Evolutionary conservation across 352 stramenopile genomes (phyloP), one percentile per base, ranked within the genome.

Genomic region (Phytophthora pistaciae): DNA sequence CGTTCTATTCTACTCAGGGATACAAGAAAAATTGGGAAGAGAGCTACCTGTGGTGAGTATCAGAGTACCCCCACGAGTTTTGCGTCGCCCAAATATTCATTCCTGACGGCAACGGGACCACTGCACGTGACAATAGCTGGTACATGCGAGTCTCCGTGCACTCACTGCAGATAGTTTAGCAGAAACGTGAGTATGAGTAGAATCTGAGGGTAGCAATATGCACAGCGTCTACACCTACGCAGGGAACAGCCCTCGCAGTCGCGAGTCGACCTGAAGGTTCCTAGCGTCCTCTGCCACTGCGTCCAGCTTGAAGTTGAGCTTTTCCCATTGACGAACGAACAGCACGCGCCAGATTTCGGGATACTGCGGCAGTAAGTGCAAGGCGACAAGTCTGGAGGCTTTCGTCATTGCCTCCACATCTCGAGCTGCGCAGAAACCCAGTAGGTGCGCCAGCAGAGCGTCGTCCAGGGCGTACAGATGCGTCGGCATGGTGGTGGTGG

Each of bases 71-170:
- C 3, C 56, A 52, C 4, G 63, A 78, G 7, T 62, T 70, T 53
- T 78, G 68, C 6, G 82, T 92, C 25, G 79, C 68, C 14, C 73
- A 60, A 21, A 91, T 59, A 46, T 92, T 82, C n/a, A 81, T 84
- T 33, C 80, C 89, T 3, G 83, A 86, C 10, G 86, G 86, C 29
- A 92, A 66, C 2, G 76, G 77, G 16, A 78, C 80, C 33, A 91
- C 72, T 20, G 78, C 80, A 60, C 88, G 86, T 6, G 84, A 70
- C 55, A 93, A 72, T 55, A 93, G 63, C 65, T 93, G 86, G 61
- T 75, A 91, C 56, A 93, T 68, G 29, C 86, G 84, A 33, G 79
- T 88, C 53, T 93, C 85, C 11, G 73, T 76, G 56, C 58, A 83
- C 20, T 65, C 55, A 49, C 80, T 90, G 64, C 20, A 46, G 0